Conservation (phyloP, 2,329 filamentous ascomycete species). For the Tympanopsis confertula region DNA sequence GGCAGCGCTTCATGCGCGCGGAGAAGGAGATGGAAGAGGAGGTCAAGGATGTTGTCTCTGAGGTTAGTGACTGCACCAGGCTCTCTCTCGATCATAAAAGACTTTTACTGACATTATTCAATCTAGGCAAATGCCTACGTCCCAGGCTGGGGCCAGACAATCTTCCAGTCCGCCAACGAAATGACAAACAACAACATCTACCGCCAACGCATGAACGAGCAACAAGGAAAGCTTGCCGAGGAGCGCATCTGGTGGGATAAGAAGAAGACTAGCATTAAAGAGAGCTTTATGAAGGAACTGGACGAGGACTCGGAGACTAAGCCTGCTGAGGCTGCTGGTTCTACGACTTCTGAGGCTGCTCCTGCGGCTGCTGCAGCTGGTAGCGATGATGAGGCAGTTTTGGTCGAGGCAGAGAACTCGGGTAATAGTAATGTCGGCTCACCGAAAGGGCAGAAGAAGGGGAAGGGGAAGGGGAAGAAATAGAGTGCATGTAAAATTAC, state of each 20-base stretch:
- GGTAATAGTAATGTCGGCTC: not conserved
- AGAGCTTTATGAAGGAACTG: constrained; percentile 48
- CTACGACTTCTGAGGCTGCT: not conserved
- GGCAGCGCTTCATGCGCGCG: constrained; percentile 50
- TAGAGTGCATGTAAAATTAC: not conserved
- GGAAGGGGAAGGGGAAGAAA: constrained; percentile 1
- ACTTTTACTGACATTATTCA: not conserved
- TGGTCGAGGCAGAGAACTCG: constrained; percentile 32
- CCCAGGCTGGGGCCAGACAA: constrained; percentile 49
- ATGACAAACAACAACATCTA: constrained; percentile 51
- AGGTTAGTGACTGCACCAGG: constrained; percentile 35
- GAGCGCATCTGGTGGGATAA: constrained; percentile 52
- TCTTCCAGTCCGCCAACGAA: constrained; percentile 58
- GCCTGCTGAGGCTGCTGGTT: not conserved
- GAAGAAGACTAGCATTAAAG: constrained; percentile 38
- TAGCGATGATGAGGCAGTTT: constrained; percentile 46
- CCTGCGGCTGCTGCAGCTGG: constrained; percentile 12
- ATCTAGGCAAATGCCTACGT: constrained; percentile 48
- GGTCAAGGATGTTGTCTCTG: constrained; percentile 49
- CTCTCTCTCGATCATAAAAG: not conserved
- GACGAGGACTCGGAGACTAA: constrained; percentile 26
- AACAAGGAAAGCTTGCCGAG: constrained; percentile 36
- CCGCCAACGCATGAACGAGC: constrained; percentile 39
- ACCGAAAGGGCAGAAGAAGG: not conserved
- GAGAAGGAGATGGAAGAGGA: constrained; percentile 60